Conservation (phyloP, 805 yeast species). For the Metschnikowia dekortorum region DNA sequence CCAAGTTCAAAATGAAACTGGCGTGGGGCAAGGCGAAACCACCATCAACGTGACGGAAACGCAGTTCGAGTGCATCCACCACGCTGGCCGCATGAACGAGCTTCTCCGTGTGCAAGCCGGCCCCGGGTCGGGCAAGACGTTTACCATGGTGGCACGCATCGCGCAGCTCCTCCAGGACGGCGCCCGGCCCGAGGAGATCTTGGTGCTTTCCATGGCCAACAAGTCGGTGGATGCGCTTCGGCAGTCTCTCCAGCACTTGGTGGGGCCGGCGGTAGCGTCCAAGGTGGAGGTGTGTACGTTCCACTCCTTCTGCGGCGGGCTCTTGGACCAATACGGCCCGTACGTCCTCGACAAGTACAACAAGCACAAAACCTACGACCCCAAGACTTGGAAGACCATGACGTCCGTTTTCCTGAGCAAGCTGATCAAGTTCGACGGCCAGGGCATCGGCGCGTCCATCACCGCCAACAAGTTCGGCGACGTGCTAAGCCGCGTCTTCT, state of each 20-base stretch:
- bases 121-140: slow-evolving; percentile 73
- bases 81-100: slow-evolving; percentile 34
- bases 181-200: slow-evolving; percentile 48
- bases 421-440: slow-evolving; percentile 25
- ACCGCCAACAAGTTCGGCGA: slow-evolving; percentile 22
- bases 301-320: slow-evolving; percentile 58
- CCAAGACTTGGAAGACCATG: slow-evolving; percentile 45
- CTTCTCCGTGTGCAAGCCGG: slow-evolving; percentile 58
- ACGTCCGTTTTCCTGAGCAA: slow-evolving; percentile 33
- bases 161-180: slow-evolving; percentile 39
- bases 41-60: slow-evolving; percentile 32
- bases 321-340: slow-evolving; percentile 38
- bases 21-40: not conserved
- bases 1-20: too few species aligned
- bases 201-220: slow-evolving; percentile 66
- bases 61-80: slow-evolving; percentile 44
- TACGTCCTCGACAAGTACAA: slow-evolving; percentile 10
- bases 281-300: slow-evolving; percentile 78
- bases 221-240: slow-evolving; percentile 54
- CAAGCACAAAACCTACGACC: slow-evolving; percentile 43
- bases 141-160: slow-evolving; percentile 52
- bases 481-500: slow-evolving; percentile 21
- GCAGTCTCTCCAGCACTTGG: slow-evolving; percentile 23
- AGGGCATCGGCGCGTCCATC: slow-evolving; percentile 20
- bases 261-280: slow-evolving; percentile 50